A percentile compares a stretch with the other conserved stretches of the same genome.
Evolutionary conservation across 176 grass and related monocot species (phyloP).

Genomic region (Rhynchospora pubera): DNA sequence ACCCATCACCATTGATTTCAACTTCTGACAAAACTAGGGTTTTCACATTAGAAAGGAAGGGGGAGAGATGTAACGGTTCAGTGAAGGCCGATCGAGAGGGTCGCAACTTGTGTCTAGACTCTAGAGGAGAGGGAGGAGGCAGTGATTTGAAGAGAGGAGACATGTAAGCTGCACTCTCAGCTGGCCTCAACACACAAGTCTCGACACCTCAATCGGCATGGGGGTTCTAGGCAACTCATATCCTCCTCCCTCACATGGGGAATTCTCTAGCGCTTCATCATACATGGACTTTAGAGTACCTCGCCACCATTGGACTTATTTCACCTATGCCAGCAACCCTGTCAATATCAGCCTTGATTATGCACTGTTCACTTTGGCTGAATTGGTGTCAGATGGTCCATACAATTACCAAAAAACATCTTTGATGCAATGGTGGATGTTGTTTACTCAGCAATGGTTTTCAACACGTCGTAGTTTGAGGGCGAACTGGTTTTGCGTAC

Average conservation of each 20-base stretch:
- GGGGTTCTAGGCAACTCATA: slow-evolving; percentile 47
- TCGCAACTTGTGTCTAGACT: too few relatives aligned
- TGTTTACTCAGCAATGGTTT: slow-evolving; percentile 39
- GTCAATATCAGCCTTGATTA: slow-evolving; percentile 37
- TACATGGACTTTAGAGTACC: too few relatives aligned
- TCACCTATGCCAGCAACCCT: slow-evolving; percentile 22
- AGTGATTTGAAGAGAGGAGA: too few relatives aligned
- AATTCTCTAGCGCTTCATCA: slow-evolving; percentile 34
- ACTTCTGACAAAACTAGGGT: too few relatives aligned
- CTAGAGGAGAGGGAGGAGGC: too few relatives aligned
- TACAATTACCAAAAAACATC: slow-evolving; percentile 60
- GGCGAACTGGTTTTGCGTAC: too few relatives aligned
- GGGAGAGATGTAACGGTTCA: too few relatives aligned
- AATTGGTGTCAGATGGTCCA: slow-evolving; percentile 43
- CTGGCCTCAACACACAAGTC: slow-evolving; percentile 49
- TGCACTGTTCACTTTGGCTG: slow-evolving; percentile 38
- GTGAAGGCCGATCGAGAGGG: too few relatives aligned
- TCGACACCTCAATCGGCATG: slow-evolving; percentile 66
- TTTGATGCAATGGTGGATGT: slow-evolving; percentile 65
- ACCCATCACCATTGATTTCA: too few relatives aligned
- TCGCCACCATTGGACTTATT: too few relatives aligned
- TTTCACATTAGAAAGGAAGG: too few relatives aligned
- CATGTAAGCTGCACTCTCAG: slow-evolving; percentile 33
- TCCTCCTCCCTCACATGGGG: slow-evolving; percentile 46
- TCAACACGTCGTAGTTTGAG: background rate